Evolutionary conservation across 73 alveolate genomes (phyloP).

Genomic region (Diophrys appendiculata): DNA sequence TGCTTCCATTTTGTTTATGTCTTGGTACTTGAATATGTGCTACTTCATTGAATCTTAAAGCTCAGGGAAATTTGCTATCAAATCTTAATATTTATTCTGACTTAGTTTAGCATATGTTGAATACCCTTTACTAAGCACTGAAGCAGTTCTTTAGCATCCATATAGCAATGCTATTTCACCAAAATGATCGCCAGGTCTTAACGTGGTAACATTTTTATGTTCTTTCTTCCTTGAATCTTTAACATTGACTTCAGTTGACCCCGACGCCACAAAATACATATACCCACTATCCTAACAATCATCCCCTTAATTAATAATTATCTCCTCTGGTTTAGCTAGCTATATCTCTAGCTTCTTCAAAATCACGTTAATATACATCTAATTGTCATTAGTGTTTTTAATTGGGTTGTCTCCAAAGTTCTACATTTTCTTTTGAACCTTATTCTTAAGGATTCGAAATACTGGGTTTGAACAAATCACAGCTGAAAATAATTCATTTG

Average conservation of each 20-base stretch:
- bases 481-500: constrained; percentile 14
- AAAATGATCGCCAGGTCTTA: constrained; percentile 48
- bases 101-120: constrained; percentile 39
- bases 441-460: neutral
- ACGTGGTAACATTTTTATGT: constrained; percentile 6
- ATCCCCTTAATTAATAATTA: constrained; percentile 49
- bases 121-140: constrained; percentile 40
- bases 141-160: constrained; percentile 62
- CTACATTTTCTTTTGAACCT: neutral
- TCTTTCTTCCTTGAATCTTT: constrained; percentile 35
- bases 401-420: neutral
- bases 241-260: constrained; percentile 44
- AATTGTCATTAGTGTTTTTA: neutral
- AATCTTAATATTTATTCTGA: constrained; percentile 22
- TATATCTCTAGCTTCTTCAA: constrained; percentile 19
- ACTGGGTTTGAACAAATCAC: constrained; percentile 6
- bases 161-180: constrained; percentile 59
- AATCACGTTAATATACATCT: constrained; percentile 18
- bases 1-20: neutral
- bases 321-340: constrained; percentile 50
- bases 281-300: neutral
- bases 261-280: constrained; percentile 55
- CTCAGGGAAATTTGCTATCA: constrained; percentile 51
- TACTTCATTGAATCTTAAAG: constrained; percentile 13
- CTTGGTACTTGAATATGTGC: neutral